Percentiles rank a stretch among this genome's conserved stretches.
Evolutionary conservation across 495 filamentous ascomycete genomes (phyloP).

Genomic region (Xylaria nigripes): DNA sequence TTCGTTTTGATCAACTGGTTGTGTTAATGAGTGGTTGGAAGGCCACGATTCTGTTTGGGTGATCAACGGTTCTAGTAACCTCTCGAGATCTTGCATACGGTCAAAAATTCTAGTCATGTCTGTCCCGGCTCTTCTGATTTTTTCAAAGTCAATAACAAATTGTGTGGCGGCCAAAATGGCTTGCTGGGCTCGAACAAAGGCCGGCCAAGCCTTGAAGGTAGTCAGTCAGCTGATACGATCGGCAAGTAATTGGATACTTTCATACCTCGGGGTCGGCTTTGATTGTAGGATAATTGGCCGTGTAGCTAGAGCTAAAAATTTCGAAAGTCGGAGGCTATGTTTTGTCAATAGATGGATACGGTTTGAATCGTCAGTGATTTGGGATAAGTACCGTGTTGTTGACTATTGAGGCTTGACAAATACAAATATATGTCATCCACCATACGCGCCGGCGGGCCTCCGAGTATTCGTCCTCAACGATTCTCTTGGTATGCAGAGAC

Average conservation of each 20-base stretch:
- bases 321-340: conserved; percentile 44
- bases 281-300: conserved; percentile 47
- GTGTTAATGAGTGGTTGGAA: conserved; percentile 29
- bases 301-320: conserved; percentile 49
- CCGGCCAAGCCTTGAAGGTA: conserved; percentile 41
- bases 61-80: conserved; percentile 41
- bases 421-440: conserved; percentile 60
- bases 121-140: conserved; percentile 22
- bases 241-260: not conserved
- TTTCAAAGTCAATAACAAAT: conserved; percentile 40
- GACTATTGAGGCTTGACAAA: conserved; percentile 52
- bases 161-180: conserved; percentile 48
- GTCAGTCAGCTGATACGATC: conserved; percentile 4
- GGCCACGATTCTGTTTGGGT: conserved; percentile 39
- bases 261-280: conserved; percentile 46
- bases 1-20: conserved; percentile 39
- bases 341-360: conserved; percentile 14
- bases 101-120: conserved; percentile 47
- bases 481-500: conserved; percentile 40
- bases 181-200: conserved; percentile 51
- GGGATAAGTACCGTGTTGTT: conserved; percentile 45
- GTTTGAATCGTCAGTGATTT: not conserved
- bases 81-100: conserved; percentile 49
- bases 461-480: conserved; percentile 39
- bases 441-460: conserved; percentile 51